These are phyloP conservation scores for Kalaharituber pfeilii DNA, from an alignment of 2,329 filamentous ascomycete species.

Conservation along the genomic window DNA sequence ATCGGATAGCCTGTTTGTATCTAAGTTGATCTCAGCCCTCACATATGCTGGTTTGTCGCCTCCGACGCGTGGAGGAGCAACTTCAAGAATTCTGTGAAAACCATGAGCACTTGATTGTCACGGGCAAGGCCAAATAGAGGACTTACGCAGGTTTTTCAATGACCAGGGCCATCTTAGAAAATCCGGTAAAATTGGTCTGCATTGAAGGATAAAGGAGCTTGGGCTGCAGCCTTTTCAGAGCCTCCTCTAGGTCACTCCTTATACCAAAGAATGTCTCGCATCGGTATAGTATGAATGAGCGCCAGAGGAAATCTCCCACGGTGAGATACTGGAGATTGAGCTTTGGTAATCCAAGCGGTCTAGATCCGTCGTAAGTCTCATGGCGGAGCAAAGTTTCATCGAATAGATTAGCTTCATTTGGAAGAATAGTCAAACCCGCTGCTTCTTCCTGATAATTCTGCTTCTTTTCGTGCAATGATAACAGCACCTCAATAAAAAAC, in stretches of 20 bases:
- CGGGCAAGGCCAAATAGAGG: background rate
- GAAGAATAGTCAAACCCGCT: conserved; percentile 54
- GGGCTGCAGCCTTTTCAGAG: conserved; percentile 61
- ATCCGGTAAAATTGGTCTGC: conserved; percentile 60
- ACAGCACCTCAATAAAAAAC: conserved; percentile 53
- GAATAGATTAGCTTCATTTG: conserved; percentile 65
- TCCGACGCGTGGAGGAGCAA: conserved; percentile 66
- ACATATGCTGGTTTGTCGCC: conserved; percentile 68
- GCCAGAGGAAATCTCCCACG: conserved; percentile 91
- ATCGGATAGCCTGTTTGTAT: conserved; percentile 62
- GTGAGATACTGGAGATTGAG: conserved; percentile 91
- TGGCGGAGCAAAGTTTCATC: conserved; percentile 62
- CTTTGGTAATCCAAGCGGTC: conserved; percentile 79
- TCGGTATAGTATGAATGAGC: conserved; percentile 73
- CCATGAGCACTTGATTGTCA: too few species aligned
- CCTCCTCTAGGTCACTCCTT: conserved; percentile 72
- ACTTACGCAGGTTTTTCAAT: conserved; percentile 57
- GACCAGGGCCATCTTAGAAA: conserved; percentile 79
- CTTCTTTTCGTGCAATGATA: conserved; percentile 57
- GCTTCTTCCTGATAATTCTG: conserved; percentile 69
- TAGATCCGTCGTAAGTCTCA: conserved; percentile 72
- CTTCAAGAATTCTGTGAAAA: conserved; percentile 52
- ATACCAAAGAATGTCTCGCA: conserved; percentile 89
- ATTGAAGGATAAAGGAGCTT: conserved; percentile 41
- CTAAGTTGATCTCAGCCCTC: conserved; percentile 67